A percentile compares a stretch with the other conserved stretches of the same genome.
Evolutionary conservation across 2,329 filamentous ascomycete species (phyloP).

Genomic region (Fusarium devonianum): DNA sequence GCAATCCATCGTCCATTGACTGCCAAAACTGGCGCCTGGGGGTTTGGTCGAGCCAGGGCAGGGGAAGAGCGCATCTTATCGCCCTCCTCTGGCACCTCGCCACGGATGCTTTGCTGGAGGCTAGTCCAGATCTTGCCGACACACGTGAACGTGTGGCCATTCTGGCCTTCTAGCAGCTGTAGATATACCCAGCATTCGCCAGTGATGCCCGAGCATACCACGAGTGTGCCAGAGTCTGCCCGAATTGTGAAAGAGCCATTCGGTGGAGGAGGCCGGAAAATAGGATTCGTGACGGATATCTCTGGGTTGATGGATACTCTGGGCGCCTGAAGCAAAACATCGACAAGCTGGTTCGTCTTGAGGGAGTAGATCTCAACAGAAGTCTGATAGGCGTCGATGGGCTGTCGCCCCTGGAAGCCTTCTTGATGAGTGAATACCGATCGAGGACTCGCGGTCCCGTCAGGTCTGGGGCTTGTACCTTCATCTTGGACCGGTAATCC

Average conservation of each 20-base stretch:
- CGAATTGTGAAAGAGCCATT: constrained; percentile 77
- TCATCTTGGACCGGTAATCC: constrained; percentile 49
- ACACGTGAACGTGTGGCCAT: constrained; percentile 64
- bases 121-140: constrained; percentile 93
- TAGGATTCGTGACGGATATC: constrained; percentile 64
- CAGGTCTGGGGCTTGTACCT: constrained; percentile 50
- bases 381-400: constrained; percentile 77
- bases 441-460: constrained; percentile 53
- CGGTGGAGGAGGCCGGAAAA: constrained; percentile 73
- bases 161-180: constrained; percentile 54
- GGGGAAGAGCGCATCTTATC: constrained; percentile 50
- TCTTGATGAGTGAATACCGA: constrained; percentile 50
- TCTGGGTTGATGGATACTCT: constrained; percentile 64
- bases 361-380: constrained; percentile 90
- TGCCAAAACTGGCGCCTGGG: constrained; percentile 71
- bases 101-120: constrained; percentile 68
- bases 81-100: constrained; percentile 56
- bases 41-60: constrained; percentile 50
- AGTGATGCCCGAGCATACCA: constrained; percentile 80
- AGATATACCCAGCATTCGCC: constrained; percentile 86
- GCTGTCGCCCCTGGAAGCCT: constrained; percentile 45
- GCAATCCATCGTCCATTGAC: constrained; percentile 79
- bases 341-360: constrained; percentile 73
- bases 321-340: constrained; percentile 76
- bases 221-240: constrained; percentile 74